A percentile compares a stretch with the other conserved stretches of the same genome.
These are phyloP conservation scores for Euryodendron excelsum DNA, from an alignment of 148 eudicot genomes.

Conservation along the genomic window DNA sequence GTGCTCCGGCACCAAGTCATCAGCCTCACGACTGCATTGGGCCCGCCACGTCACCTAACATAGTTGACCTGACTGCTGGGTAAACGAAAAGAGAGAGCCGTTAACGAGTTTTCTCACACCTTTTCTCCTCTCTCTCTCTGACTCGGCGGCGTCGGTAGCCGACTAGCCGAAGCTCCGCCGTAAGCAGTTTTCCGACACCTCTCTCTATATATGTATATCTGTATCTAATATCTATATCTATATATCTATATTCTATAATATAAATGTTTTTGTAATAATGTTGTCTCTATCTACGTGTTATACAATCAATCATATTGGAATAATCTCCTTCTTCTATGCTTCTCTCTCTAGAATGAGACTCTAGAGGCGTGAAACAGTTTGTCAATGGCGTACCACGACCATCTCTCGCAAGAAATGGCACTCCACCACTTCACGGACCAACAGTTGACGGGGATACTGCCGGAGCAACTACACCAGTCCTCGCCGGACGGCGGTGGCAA, in stretches of 20 bases:
- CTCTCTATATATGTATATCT: background rate
- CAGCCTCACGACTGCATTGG: too few relatives aligned
- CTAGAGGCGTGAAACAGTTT: background rate
- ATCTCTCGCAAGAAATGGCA: conserved; percentile 27
- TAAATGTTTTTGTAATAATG: background rate
- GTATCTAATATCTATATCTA: background rate
- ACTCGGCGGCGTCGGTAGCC: conserved; percentile 11
- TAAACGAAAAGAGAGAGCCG: too few relatives aligned
- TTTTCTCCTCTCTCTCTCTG: background rate
- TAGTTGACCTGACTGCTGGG: too few relatives aligned
- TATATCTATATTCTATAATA: background rate
- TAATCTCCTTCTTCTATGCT: conserved; percentile 15
- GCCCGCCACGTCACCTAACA: too few relatives aligned
- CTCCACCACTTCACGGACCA: conserved; percentile 35
- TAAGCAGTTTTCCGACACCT: background rate
- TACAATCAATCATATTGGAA: background rate
- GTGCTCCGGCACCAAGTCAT: too few relatives aligned
- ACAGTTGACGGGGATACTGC: conserved; percentile 11
- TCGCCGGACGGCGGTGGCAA: conserved; percentile 17
- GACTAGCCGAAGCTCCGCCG: conserved; percentile 6
- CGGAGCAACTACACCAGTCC: conserved; percentile 17
- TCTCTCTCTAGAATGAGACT: conserved; percentile 15
- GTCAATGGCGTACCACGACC: conserved; percentile 36
- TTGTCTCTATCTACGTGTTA: conserved; percentile 8
- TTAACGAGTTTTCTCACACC: too few relatives aligned